phyloP scores from a whole-genome alignment of 345 rosid species.

The Angophora floribunda region DNA sequence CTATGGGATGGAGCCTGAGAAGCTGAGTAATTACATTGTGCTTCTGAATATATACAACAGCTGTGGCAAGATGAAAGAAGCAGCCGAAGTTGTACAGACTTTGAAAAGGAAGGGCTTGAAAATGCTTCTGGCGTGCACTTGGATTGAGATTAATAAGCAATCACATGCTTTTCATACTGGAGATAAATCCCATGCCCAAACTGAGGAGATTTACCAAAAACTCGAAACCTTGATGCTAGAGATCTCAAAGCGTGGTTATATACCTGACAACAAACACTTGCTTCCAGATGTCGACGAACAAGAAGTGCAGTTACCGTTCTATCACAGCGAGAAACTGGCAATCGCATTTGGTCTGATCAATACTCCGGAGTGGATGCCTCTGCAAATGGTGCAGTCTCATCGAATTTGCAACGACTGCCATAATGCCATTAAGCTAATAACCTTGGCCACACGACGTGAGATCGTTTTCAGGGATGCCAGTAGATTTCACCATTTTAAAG shows the following conservation, averaged over 20 bases:
- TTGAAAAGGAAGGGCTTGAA: constrained; percentile 66
- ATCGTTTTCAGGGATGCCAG: constrained; percentile 73
- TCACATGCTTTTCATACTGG: constrained; percentile 54
- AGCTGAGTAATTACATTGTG: constrained; percentile 67
- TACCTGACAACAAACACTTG: constrained; percentile 28
- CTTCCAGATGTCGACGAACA: constrained; percentile 72
- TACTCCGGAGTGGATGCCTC: constrained; percentile 33
- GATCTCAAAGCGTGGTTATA: constrained; percentile 44
- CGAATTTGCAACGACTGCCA: constrained; percentile 78
- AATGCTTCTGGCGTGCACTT: constrained; percentile 68
- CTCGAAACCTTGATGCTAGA: constrained; percentile 57
- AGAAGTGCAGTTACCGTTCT: constrained; percentile 23
- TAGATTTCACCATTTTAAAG: constrained; percentile 72
- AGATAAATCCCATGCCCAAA: constrained; percentile 42
- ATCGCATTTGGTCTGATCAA: constrained; percentile 70
- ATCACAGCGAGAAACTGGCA: constrained; percentile 83
- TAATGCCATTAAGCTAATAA: constrained; percentile 52
- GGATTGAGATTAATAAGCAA: constrained; percentile 61
- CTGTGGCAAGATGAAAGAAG: constrained; percentile 58
- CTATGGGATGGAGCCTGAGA: constrained; percentile 74
- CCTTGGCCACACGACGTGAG: constrained; percentile 40
- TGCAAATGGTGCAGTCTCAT: constrained; percentile 83
- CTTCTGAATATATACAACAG: constrained; percentile 68
- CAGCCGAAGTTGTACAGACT: constrained; percentile 51
- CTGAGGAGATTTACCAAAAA: constrained; percentile 46